Evolutionary conservation across 1,284 basidiomycete genomes (phyloP), one percentile per base, ranked within the genome.

Genomic region (Omphalotus olearius): DNA sequence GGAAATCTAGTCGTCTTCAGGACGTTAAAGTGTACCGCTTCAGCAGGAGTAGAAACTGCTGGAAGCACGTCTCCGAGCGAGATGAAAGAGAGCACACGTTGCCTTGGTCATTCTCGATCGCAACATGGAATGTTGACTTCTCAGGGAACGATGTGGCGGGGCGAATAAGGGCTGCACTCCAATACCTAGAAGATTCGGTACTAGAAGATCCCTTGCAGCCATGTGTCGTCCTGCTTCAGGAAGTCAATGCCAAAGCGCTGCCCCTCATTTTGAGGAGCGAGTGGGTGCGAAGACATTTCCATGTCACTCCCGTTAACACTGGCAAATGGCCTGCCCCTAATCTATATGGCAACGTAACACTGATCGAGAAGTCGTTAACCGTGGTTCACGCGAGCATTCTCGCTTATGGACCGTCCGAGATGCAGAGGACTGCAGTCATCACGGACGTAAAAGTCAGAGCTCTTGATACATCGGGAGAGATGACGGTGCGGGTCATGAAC

Each of bases 121-220:
- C 86, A 53, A 79, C 82, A 33, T 88, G 86, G 86, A 88, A 88
- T 63, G 60, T 88, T 46, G 78, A 84, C 60, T 81, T 76, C 60
- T 59, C 64, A 48, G 65, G 66, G 9, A 57, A 62, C 0, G 58
- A 68, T 37, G 61, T 61, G 7, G 65, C 66, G 25, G 68, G 69
- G 50, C 76, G 85, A 7, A 67, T 84, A 11, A 53, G 56, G 1
- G 64, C 69, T 2, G 74, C 72, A n/a, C 67, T 88, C 49, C 67
- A 73, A 13, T 69, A 85, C 62, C 72, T 88, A 52, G 74, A 76
- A 59, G 61, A 65, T 38, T 69, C 74, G 6, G 71, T 82, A 2
- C 70, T 85, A 55, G 64, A 58, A 18, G 69, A 72, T 47, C 69
- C 68, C n/a, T 79, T 79, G 0, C 69, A 70, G 50, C 79, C 82